phyloP scores from a whole-genome alignment of 2,329 filamentous ascomycete genomes.

The Lanzia echinophila region DNA sequence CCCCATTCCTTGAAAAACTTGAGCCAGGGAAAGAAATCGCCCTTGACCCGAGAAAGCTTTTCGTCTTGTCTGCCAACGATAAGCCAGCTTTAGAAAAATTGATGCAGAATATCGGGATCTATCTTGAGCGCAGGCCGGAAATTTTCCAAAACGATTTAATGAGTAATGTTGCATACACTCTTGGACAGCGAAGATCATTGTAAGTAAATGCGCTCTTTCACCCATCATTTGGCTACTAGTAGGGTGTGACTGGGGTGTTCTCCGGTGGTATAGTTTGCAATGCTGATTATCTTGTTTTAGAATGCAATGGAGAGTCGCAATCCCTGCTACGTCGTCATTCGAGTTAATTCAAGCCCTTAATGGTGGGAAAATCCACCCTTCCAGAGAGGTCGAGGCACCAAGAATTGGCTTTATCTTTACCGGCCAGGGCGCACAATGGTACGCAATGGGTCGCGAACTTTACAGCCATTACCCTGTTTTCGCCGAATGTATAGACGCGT shows the following conservation, averaged over 20 bases:
- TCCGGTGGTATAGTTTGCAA: no score
- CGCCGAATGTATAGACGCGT: constrained; percentile 28
- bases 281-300: background rate
- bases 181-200: constrained; percentile 24
- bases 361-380: constrained; percentile 29
- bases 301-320: constrained; percentile 25
- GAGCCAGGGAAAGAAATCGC: constrained; percentile 14
- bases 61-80: constrained; percentile 25
- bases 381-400: constrained; percentile 18
- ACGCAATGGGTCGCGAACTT: constrained; percentile 20
- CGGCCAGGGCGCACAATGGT: constrained; percentile 21
- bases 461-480: constrained; percentile 29
- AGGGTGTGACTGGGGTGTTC: no score
- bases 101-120: constrained; percentile 26
- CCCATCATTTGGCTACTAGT: no score
- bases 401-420: constrained; percentile 16
- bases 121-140: constrained; percentile 27
- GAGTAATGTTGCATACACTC: constrained; percentile 28
- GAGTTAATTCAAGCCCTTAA: constrained; percentile 25
- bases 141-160: constrained; percentile 27
- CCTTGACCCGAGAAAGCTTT: constrained; percentile 27
- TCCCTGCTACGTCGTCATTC: constrained; percentile 20
- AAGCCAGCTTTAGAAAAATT: constrained; percentile 22
- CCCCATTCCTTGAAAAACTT: constrained; percentile 25
- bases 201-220: background rate